A percentile compares a stretch with the other conserved stretches of the same genome.
Evolutionary conservation across 2,329 filamentous ascomycete species (phyloP).

Genomic region (Lasiodiplodia gonubiensis): DNA sequence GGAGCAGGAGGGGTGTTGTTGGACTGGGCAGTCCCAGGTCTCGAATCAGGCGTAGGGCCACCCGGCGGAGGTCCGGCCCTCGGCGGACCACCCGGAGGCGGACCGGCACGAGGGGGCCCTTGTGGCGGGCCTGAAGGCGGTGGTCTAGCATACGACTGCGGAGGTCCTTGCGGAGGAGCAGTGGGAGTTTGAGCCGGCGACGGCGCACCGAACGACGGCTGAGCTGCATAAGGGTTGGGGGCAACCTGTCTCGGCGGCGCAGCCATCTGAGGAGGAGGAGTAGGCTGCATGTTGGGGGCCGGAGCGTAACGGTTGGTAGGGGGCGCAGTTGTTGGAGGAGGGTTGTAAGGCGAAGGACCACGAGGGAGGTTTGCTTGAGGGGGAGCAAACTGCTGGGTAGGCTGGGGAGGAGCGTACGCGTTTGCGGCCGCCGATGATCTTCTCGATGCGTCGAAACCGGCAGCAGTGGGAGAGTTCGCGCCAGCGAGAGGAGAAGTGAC

Average conservation of each 20-base stretch:
- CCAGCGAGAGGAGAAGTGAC: constrained; percentile 71
- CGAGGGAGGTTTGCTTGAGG: constrained; percentile 68
- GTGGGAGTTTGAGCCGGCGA: constrained; percentile 43
- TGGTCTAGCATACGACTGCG: constrained; percentile 45
- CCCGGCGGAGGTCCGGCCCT: constrained; percentile 44
- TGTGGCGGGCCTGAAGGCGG: constrained; percentile 48
- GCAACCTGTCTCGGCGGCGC: constrained; percentile 52
- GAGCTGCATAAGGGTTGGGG: constrained; percentile 51
- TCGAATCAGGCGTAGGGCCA: constrained; percentile 40
- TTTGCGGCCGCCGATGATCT: constrained; percentile 64
- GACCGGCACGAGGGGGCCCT: constrained; percentile 53
- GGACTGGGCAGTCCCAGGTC: constrained; percentile 57
- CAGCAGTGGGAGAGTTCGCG: constrained; percentile 56
- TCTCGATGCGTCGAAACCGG: constrained; percentile 23
- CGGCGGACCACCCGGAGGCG: constrained; percentile 50
- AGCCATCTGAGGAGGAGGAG: constrained; percentile 47
- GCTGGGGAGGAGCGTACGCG: constrained; percentile 67
- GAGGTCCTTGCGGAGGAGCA: constrained; percentile 47
- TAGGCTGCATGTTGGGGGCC: constrained; percentile 63
- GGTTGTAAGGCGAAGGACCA: constrained; percentile 84
- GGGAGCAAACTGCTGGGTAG: constrained; percentile 49
- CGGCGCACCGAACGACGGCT: constrained; percentile 30
- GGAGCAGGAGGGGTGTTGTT: constrained; percentile 53
- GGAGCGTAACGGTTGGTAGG: constrained; percentile 69
- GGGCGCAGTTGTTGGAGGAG: constrained; percentile 80